Conservation (phyloP, 129 eudicot genomes). For the carrot (Daucus carota) region DNA sequence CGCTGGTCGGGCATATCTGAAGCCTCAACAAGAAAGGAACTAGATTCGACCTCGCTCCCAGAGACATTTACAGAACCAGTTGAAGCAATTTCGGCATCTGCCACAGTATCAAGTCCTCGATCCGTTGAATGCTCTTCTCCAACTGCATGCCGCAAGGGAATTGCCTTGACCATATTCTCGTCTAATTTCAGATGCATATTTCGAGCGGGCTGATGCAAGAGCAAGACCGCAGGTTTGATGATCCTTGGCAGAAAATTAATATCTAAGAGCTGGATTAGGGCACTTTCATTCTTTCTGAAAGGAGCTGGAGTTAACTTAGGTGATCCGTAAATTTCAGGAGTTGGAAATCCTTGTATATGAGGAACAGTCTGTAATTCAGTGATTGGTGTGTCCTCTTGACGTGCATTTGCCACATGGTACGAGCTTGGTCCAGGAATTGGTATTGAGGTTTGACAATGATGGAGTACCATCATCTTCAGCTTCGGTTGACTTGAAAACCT, state of each 20-base stretch:
- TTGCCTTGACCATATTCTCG: constrained; percentile 18
- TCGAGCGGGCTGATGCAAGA: constrained; percentile 20
- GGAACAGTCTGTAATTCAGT: constrained; percentile 27
- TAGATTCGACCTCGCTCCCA: constrained; percentile 42
- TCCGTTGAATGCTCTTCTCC: constrained; percentile 19
- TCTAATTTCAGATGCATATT: constrained; percentile 12
- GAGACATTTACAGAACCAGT: constrained; percentile 49
- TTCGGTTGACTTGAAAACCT: constrained; percentile 63
- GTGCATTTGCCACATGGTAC: constrained; percentile 26
- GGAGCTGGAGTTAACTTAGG: constrained; percentile 60
- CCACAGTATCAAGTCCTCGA: constrained; percentile 20
- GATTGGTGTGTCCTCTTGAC: constrained; percentile 33
- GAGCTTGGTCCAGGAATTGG: constrained; percentile 32
- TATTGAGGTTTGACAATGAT: constrained; percentile 40
- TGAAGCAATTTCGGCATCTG: constrained; percentile 42
- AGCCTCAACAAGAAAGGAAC: constrained; percentile 40
- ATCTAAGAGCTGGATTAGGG: constrained; percentile 65
- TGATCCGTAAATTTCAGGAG: constrained; percentile 81
- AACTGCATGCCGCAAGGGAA: constrained; percentile 7
- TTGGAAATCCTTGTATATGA: constrained; percentile 75
- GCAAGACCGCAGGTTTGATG: constrained; percentile 30
- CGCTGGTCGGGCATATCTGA: constrained; percentile 28
- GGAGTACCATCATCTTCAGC: constrained; percentile 49
- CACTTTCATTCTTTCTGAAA: constrained; percentile 35
- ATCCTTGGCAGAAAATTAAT: constrained; percentile 67